A percentile compares a stretch with the other conserved stretches of the same genome.
These are phyloP conservation scores for Berkeleyomyces rouxiae DNA, from an alignment of 2,329 filamentous ascomycete species.

Conservation along the genomic window DNA sequence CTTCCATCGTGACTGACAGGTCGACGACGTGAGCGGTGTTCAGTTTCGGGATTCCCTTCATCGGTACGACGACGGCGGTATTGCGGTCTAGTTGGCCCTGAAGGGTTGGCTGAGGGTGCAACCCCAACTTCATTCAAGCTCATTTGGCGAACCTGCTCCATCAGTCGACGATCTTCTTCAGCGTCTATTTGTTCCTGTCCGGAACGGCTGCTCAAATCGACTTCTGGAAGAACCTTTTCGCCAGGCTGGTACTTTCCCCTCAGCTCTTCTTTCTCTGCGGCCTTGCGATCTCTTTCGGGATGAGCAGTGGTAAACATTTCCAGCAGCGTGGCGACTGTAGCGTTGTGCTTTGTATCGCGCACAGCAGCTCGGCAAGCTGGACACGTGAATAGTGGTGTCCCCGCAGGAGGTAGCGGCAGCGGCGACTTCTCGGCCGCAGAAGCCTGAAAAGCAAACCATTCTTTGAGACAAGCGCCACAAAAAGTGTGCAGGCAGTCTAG, in stretches of 20 bases:
- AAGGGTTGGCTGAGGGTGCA: conserved; percentile 17
- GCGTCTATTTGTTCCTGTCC: conserved; percentile 37
- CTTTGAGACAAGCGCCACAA: conserved; percentile 85
- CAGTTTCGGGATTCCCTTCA: conserved; percentile 9
- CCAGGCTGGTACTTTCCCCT: conserved; percentile 61
- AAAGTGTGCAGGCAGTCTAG: conserved; percentile 93
- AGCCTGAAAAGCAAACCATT: conserved; percentile 83
- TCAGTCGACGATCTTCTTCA: conserved; percentile 49
- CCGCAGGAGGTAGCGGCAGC: conserved; percentile 28
- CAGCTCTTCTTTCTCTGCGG: conserved; percentile 61
- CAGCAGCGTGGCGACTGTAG: conserved; percentile 72
- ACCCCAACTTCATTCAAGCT: conserved; percentile 54
- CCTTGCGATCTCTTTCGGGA: conserved; percentile 53
- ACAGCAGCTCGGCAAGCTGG: conserved; percentile 81
- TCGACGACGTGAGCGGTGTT: conserved; percentile 16
- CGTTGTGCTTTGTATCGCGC: conserved; percentile 76
- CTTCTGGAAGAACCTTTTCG: conserved; percentile 58
- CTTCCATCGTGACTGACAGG: conserved; percentile 17
- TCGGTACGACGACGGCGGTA: conserved; percentile 9
- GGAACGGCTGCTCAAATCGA: conserved; percentile 29
- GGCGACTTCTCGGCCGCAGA: conserved; percentile 36
- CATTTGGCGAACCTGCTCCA: conserved; percentile 55
- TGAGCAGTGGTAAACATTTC: conserved; percentile 76
- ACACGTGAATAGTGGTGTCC: conserved; percentile 56
- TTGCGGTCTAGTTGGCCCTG: conserved; percentile 12